These are phyloP conservation scores for Schizothecium vesticola DNA, from an alignment of 495 filamentous ascomycete genomes.

Conservation along the genomic window DNA sequence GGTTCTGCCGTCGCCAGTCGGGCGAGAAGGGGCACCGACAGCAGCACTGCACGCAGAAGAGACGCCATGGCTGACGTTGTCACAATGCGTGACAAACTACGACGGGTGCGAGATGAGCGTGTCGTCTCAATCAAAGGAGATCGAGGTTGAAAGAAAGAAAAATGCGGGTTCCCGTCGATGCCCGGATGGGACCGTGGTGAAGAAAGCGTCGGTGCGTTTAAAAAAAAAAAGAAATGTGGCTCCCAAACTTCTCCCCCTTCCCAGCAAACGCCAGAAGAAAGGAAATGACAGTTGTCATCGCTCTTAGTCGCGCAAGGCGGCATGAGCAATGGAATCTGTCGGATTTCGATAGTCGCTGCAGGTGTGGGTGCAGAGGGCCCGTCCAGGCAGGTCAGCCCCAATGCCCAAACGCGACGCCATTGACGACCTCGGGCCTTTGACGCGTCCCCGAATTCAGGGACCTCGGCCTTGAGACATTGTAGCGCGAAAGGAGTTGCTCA, in stretches of 20 bases:
- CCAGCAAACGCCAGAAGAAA: background rate
- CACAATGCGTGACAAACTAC: background rate
- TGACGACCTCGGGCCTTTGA: background rate
- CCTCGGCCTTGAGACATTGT: background rate
- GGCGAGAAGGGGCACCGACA: constrained; percentile 1
- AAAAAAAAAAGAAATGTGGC: background rate
- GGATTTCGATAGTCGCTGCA: background rate
- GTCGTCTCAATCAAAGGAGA: background rate
- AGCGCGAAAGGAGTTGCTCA: no score
- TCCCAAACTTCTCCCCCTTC: background rate
- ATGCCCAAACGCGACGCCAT: background rate
- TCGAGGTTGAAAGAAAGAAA: background rate
- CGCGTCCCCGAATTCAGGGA: background rate
- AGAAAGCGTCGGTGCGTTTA: background rate
- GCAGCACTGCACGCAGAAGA: background rate
- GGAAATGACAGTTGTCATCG: background rate
- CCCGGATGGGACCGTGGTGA: background rate
- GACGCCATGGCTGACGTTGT: background rate
- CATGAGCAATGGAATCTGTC: background rate
- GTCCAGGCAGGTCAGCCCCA: background rate
- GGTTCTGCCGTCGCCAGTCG: constrained; percentile 2
- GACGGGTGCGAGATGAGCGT: background rate
- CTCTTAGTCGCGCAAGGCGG: background rate
- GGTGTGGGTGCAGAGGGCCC: background rate
- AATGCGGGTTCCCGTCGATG: background rate